These are phyloP conservation scores for Solanum dulcamara DNA, from an alignment of 257 asterid species.

Conservation along the genomic window DNA sequence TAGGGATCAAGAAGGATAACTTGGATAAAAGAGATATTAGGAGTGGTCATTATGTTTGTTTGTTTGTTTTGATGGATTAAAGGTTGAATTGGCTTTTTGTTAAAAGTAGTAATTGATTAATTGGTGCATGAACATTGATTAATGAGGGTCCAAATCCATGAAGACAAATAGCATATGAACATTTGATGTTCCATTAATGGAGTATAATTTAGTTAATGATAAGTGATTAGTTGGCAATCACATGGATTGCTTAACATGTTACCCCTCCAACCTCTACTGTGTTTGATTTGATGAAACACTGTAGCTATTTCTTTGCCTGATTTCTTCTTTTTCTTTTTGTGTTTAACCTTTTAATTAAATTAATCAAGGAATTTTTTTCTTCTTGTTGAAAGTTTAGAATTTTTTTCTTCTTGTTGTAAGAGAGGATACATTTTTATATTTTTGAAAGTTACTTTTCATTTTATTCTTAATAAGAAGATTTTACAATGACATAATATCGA, in stretches of 20 bases:
- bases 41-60: neutral
- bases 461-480: too few species aligned
- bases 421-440: too few species aligned
- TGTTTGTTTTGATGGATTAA: neutral
- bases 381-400: neutral
- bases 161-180: slow-evolving; percentile 5
- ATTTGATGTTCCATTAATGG: neutral
- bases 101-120: neutral
- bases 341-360: neutral
- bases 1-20: neutral
- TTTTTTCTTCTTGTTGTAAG: too few species aligned
- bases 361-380: neutral
- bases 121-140: neutral
- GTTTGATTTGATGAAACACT: neutral
- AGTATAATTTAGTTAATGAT: neutral
- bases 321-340: neutral
- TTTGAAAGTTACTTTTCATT: too few species aligned
- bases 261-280: neutral
- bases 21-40: neutral
- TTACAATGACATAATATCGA: too few species aligned
- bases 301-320: neutral
- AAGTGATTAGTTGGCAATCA: slow-evolving; percentile 20
- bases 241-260: slow-evolving; percentile 6
- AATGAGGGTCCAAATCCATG: neutral
- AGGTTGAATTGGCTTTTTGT: neutral